These are phyloP conservation scores for Pezicula rhizophila DNA, from an alignment of 2,329 filamentous ascomycete species.

Conservation along the genomic window DNA sequence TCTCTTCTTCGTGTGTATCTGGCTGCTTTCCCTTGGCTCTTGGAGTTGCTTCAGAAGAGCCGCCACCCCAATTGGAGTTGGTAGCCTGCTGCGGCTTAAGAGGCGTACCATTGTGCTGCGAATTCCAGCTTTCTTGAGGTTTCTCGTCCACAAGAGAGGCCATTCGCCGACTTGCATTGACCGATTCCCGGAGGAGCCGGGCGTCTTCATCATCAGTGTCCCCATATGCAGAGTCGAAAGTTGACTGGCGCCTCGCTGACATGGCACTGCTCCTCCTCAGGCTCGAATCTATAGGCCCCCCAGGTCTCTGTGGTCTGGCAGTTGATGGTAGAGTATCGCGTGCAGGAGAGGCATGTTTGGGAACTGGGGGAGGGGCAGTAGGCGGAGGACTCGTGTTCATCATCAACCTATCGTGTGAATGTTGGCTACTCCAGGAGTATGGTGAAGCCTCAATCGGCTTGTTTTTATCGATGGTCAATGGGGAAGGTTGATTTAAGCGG, in stretches of 20 bases:
- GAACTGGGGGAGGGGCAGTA: constrained; percentile 13
- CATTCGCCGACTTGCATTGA: constrained; percentile 22
- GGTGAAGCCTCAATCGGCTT: constrained; percentile 21
- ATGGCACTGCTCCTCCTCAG: constrained; percentile 25
- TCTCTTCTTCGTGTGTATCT: constrained; percentile 17
- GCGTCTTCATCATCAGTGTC: constrained; percentile 27
- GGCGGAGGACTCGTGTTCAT: constrained; percentile 20
- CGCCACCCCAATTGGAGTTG: constrained; percentile 12
- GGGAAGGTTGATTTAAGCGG: constrained; percentile 19
- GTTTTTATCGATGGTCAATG: constrained; percentile 22
- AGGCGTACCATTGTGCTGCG: neutral
- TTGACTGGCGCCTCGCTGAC: constrained; percentile 21
- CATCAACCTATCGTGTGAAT: constrained; percentile 26
- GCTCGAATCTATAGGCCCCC: constrained; percentile 10
- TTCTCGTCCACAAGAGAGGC: constrained; percentile 15
- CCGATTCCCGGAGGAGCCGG: constrained; percentile 24
- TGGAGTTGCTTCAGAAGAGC: constrained; percentile 18
- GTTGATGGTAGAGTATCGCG: constrained; percentile 2
- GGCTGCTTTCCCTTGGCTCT: constrained; percentile 15
- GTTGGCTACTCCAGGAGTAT: constrained; percentile 25
- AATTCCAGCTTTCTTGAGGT: constrained; percentile 21
- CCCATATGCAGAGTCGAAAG: constrained; percentile 14
- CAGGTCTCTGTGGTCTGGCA: constrained; percentile 12
- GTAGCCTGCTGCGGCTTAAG: neutral
- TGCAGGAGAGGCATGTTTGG: constrained; percentile 8